Evolutionary conservation across 257 asterid genomes (phyloP), one percentile per base, ranked within the genome.

Genomic region (Echites panduratus): DNA sequence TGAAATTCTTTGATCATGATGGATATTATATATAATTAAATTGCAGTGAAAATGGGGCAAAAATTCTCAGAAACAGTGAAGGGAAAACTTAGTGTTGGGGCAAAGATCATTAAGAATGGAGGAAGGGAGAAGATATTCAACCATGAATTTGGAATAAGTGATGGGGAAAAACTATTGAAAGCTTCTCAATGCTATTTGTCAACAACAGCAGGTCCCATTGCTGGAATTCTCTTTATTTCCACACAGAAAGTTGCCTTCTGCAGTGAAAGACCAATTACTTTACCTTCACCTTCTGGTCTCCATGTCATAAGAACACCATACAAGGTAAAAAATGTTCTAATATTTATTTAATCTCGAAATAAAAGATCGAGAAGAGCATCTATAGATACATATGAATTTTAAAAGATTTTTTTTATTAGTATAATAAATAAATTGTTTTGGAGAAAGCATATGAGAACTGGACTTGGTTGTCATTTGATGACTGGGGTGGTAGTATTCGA

Each of bases 141-240:
- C 78, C 87, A 83, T 17, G 64, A 85, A 6, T 93, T 93, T 71
- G 86, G 88, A 10, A 76, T 74, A 11, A 73, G 66, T 14, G 85
- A 87, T 1, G 96, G 86, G 13, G 96, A 91, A 57, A 77, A 82
- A 76, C 32, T 89, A 68, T 69, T 90, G 0, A 93, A 93, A 79
- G 92, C 97, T 52, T 91, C 97, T 20, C 96, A 89, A n/a, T 93
- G 98, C 77, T 91, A 93, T 66, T 70, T 93, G 13, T 93, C 91
- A 16, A 93, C 98, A 3, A 87, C 98, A 5, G 83, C 93, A 1
- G 98, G 96, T 27, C 98, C 98, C 1, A 87, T 93, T 74, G 97
- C 97, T 43, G 96, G 98, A 48, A 89, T 84, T 70, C 72, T 93
- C 14, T 93, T 91, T 59, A 78, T 88, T 38, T 93, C 98, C 32